Conservation (phyloP, 129 eudicot species). For the Lonicera japonica region DNA sequence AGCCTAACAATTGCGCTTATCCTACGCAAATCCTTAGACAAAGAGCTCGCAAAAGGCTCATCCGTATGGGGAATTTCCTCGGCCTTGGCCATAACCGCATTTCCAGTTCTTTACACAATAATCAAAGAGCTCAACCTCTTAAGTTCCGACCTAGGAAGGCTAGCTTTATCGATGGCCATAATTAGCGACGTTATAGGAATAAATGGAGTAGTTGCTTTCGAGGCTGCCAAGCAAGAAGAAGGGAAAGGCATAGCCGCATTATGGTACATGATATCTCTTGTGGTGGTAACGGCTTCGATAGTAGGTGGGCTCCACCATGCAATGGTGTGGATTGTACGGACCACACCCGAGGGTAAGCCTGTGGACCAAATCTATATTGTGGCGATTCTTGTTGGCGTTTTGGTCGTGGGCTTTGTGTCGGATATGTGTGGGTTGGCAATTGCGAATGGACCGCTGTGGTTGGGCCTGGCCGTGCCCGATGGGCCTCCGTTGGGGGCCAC, state of each 20-base stretch:
- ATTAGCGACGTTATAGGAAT: slow-evolving; percentile 66
- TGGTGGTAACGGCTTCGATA: slow-evolving; percentile 13
- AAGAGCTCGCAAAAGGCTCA: slow-evolving; percentile 27
- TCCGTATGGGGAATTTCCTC: slow-evolving; percentile 61
- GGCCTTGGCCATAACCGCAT: slow-evolving; percentile 55
- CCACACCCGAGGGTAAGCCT: slow-evolving; percentile 72
- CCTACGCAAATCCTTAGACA: slow-evolving; percentile 24
- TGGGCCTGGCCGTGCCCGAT: slow-evolving; percentile 80
- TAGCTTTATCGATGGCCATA: slow-evolving; percentile 55
- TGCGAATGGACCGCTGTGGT: slow-evolving; percentile 77
- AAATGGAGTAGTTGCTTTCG: slow-evolving; percentile 39
- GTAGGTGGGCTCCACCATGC: slow-evolving; percentile 36
- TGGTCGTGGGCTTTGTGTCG: slow-evolving; percentile 44
- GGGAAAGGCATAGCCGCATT: slow-evolving; percentile 35
- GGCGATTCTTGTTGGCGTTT: slow-evolving; percentile 46
- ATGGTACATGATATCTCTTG: slow-evolving; percentile 35
- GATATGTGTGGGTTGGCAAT: slow-evolving; percentile 70
- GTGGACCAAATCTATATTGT: slow-evolving; percentile 67
- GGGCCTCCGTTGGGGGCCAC: slow-evolving; percentile 92
- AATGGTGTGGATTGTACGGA: slow-evolving; percentile 54
- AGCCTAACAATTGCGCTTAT: slow-evolving; percentile 21
- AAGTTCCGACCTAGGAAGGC: slow-evolving; percentile 75
- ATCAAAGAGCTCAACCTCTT: slow-evolving; percentile 70
- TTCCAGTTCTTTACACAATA: slow-evolving; percentile 70
- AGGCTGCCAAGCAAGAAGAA: slow-evolving; percentile 73